Evolutionary conservation across 768 basidiomycete genomes (phyloP), one percentile per base, ranked within the genome.

Genomic region (Obba rivulosa): DNA sequence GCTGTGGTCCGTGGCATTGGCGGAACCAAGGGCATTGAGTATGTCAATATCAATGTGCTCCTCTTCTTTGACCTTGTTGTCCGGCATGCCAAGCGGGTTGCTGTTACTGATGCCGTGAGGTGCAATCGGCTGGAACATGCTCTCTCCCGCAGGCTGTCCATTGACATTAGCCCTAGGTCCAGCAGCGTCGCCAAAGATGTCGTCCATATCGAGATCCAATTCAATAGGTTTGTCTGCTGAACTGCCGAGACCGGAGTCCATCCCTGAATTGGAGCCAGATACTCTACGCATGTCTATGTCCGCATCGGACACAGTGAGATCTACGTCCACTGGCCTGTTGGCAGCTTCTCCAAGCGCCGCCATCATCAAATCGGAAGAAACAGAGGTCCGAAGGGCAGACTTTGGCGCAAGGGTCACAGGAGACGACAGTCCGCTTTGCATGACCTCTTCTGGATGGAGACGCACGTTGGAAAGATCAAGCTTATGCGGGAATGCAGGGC

Each of bases 201-300:
- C 66, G 54, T 87, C 83, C 63, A 83, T 80, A 43, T 88, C 86
- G 46, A 90, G 57, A 61, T 90, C 86, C 21, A 90, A 74, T 58
- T 88, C 87, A 48, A 90, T 89, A 17, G 88, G 87, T 62, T 86
- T 85, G 61, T 91, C 87, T 1, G 79, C 85, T 5, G 83, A 85
- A 58, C 68, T 81, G 13, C 87, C 84, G 14, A 75, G 59, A 24
- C 59, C 49, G 8, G 67, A 34, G 52, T 74, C 67, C 24, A 73
- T 45, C 2, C 55, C 50, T 10, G 31, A 41, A 25, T 24, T 18
- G 9, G 20, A 36, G 21, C 22, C 39, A 20, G 52, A 22, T 16
- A 18, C 37, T 14, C 43, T 65, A 4, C 24, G 50, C 44, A 58
- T 53, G 39, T 46, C 53, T 5, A 61, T 58, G 21, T 55, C 56